Conservation (phyloP, 805 yeast species). For the Saccharomycopsis babjevae region DNA sequence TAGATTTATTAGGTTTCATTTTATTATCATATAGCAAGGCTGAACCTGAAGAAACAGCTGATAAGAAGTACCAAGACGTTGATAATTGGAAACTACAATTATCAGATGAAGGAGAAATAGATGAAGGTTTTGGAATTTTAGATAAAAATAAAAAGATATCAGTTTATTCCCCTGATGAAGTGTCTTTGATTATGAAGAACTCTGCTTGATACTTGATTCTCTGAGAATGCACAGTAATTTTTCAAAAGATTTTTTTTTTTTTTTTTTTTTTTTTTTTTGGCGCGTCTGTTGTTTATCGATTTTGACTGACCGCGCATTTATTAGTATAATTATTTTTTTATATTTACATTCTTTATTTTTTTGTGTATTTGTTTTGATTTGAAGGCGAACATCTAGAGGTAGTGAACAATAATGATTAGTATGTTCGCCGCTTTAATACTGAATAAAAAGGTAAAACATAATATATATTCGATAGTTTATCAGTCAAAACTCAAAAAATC, state of each 20-base stretch:
- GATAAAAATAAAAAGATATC: constrained; percentile 56
- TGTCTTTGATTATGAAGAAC: constrained; percentile 58
- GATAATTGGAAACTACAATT: constrained; percentile 68
- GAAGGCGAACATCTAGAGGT: background rate
- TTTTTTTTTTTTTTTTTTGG: background rate
- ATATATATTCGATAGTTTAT: no score
- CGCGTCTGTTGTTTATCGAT: no score
- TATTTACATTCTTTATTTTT: background rate
- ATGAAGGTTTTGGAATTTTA: constrained; percentile 79
- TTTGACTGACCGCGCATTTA: no score
- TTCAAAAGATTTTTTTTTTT: background rate
- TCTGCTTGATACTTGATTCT: background rate
- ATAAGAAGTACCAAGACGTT: constrained; percentile 34
- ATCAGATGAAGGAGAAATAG: constrained; percentile 89
- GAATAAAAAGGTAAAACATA: no score
- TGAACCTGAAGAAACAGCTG: constrained; percentile 9
- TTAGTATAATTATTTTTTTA: background rate
- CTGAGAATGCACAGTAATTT: no score
- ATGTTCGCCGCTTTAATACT: no score
- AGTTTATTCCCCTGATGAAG: constrained; percentile 71
- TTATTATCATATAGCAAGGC: constrained; percentile 23
- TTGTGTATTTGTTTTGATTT: background rate
- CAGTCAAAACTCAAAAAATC: background rate
- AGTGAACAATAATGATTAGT: no score
- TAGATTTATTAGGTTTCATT: constrained; percentile 46